phyloP scores from a whole-genome alignment of 1,284 basidiomycete species.

The Meira miltonrushii region DNA sequence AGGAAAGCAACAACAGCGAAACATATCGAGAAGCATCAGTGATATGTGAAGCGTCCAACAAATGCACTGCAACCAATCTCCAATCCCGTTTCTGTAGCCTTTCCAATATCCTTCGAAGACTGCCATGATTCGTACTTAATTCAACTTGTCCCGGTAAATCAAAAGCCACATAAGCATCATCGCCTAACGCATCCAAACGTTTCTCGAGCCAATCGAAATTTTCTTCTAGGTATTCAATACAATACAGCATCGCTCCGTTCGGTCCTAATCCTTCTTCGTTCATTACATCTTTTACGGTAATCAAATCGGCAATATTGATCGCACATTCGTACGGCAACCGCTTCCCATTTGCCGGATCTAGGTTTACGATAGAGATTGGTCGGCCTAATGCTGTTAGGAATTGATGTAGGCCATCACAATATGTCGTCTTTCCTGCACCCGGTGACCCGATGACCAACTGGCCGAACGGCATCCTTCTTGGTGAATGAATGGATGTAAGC shows the following conservation, averaged over 20 bases:
- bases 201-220: slow-evolving; percentile 87
- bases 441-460: slow-evolving; percentile 17
- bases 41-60: slow-evolving; percentile 94
- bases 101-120: slow-evolving; percentile 64
- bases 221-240: slow-evolving; percentile 92
- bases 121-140: slow-evolving; percentile 80
- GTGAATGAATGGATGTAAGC: no score
- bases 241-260: slow-evolving; percentile 94
- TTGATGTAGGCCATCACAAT: slow-evolving; percentile 15
- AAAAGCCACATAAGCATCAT: slow-evolving; percentile 71
- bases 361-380: slow-evolving; percentile 75
- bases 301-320: slow-evolving; percentile 77
- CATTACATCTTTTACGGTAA: slow-evolving; percentile 86
- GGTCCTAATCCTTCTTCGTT: slow-evolving; percentile 78
- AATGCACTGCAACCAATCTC: slow-evolving; percentile 71
- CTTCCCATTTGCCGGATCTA: slow-evolving; percentile 87
- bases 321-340: slow-evolving; percentile 83
- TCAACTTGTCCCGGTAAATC: slow-evolving; percentile 98
- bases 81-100: slow-evolving; percentile 67
- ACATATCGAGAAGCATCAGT: slow-evolving; percentile 94
- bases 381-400: slow-evolving; percentile 12
- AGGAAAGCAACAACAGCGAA: slow-evolving; percentile 80
- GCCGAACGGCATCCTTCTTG: slow-evolving; percentile 15
- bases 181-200: slow-evolving; percentile 57
- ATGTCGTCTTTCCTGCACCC: slow-evolving; percentile 18